Base-by-base conservation (phyloP, 202 grass and related monocot genomes). In the Zoysia matrella region DNA sequence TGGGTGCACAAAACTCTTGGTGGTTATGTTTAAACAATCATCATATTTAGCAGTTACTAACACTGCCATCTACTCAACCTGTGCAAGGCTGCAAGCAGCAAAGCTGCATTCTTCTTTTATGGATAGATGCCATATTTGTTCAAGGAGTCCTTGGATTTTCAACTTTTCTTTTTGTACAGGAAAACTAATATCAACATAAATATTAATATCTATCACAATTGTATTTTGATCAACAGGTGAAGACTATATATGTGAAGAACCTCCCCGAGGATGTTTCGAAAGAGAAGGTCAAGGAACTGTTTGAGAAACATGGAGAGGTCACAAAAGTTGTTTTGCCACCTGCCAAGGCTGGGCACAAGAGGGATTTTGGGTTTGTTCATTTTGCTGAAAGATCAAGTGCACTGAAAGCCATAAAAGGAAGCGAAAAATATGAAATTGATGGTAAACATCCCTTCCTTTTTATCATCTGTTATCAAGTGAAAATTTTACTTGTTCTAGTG, bases 221-320 rank as follows among this genome's bases (percentile, higher is more conserved):
- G 0, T 1, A 60, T 79, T 40, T 47, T 72, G 43, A 39, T 77
- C 78, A 44, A 3, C 86, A 98, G 92, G 96, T 98, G 46, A 98
- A 98, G 77, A 94, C 92, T 65, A 88, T 98, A 80, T 98, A 98
- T 75, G 86, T 98, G 86, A 98, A 95, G 80, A 98, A 98, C 78
- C 75, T 98, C 42, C 96, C 96, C 36, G 96, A 98, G 72, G 86
- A 95, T 88, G 88, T 73, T 76, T 91, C 84, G 6, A 88, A 93
- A 79, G 96, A 98, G 63, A 93, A 82, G 71, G 74, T 98, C 42
- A 95, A 93, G 85, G 96, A 98, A 39, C 70, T 98, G 42, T 98
- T 98, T 50, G 92, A 98, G 84, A 64, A 45, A 41, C 85, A 95
- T 85, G 96, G 96, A 67, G 96, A 98, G 67, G 77, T 98, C 55